These are phyloP conservation scores for Diphasiastrum complanatum DNA, from an alignment of 83 land plant species.

Conservation along the genomic window DNA sequence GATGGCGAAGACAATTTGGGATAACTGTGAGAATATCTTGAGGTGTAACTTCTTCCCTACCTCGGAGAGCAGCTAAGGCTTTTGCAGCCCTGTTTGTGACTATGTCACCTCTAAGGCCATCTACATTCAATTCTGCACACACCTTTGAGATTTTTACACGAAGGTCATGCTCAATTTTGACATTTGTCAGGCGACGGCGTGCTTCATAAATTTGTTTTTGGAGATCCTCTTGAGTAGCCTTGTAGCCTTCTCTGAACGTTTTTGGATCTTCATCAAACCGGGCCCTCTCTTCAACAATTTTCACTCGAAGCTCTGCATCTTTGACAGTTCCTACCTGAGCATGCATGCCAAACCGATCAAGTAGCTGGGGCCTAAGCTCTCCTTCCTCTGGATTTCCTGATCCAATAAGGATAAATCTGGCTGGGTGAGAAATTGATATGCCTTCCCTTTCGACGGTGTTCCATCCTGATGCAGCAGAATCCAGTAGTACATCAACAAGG, in stretches of 20 bases:
- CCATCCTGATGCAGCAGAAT: slow-evolving; percentile 99
- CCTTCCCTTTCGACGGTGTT: slow-evolving; percentile 99
- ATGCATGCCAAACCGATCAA: slow-evolving; percentile 98
- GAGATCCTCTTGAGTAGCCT: slow-evolving; percentile 68
- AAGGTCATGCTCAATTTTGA: slow-evolving; percentile 68
- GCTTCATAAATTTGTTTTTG: slow-evolving; percentile 70
- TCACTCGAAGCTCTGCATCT: slow-evolving; percentile 93
- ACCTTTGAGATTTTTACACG: slow-evolving; percentile 91
- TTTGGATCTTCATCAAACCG: slow-evolving; percentile 80
- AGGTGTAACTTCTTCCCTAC: slow-evolving; percentile 67
- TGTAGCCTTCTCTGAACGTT: slow-evolving; percentile 60
- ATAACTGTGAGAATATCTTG: slow-evolving; percentile 91
- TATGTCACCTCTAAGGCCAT: slow-evolving; percentile 96
- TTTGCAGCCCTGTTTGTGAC: slow-evolving; percentile 90
- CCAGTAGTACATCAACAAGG: slow-evolving; percentile 92
- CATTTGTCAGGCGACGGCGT: slow-evolving; percentile 45
- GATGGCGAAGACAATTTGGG: slow-evolving; percentile 92
- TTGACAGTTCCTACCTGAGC: slow-evolving; percentile 97
- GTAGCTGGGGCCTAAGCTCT: slow-evolving; percentile 92
- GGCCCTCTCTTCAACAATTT: slow-evolving; percentile 96
- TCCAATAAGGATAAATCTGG: slow-evolving; percentile 90
- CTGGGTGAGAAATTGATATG: slow-evolving; percentile 97
- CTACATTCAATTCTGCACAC: slow-evolving; percentile 91
- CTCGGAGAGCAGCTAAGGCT: slow-evolving; percentile 82
- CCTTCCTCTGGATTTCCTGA: slow-evolving; percentile 99